A percentile compares a stretch with the other conserved stretches of the same genome.
Conservation (phyloP, 73 alveolate genomes). For the Tetrahymena thermophila region DNA sequence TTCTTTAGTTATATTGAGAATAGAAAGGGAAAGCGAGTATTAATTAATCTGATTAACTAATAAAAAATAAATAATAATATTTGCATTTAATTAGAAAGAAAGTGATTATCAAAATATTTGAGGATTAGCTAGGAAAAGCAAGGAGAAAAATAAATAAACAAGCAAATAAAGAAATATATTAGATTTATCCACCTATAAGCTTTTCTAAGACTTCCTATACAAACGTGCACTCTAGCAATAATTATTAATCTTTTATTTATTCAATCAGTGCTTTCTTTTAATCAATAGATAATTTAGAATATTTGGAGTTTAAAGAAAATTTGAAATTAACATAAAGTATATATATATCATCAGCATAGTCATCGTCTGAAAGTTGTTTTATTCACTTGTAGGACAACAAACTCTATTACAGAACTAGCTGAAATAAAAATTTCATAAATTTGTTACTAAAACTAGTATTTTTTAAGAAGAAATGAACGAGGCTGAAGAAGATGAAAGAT, state of each 20-base stretch:
- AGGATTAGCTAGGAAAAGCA: neutral
- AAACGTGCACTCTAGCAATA: neutral
- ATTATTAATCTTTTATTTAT: no score
- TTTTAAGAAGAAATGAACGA: neutral
- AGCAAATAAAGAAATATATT: no score
- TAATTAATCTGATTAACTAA: neutral
- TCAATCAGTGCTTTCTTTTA: neutral
- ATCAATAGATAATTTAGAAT: neutral
- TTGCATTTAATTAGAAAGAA: neutral
- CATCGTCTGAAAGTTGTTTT: neutral
- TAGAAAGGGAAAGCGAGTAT: neutral
- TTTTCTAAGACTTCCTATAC: neutral
- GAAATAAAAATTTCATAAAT: no score
- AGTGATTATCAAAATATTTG: neutral
- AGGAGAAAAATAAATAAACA: neutral
- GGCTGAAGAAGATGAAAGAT: neutral
- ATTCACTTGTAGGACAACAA: neutral
- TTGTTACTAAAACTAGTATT: no score
- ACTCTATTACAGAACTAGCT: neutral
- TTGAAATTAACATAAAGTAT: neutral
- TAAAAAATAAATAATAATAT: neutral
- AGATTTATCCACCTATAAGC: neutral
- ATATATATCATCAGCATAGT: neutral
- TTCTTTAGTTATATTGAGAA: neutral
- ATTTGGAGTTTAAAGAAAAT: neutral